These are phyloP conservation scores for Fusarium stilboides DNA, from an alignment of 2,329 filamentous ascomycete species.

Conservation along the genomic window DNA sequence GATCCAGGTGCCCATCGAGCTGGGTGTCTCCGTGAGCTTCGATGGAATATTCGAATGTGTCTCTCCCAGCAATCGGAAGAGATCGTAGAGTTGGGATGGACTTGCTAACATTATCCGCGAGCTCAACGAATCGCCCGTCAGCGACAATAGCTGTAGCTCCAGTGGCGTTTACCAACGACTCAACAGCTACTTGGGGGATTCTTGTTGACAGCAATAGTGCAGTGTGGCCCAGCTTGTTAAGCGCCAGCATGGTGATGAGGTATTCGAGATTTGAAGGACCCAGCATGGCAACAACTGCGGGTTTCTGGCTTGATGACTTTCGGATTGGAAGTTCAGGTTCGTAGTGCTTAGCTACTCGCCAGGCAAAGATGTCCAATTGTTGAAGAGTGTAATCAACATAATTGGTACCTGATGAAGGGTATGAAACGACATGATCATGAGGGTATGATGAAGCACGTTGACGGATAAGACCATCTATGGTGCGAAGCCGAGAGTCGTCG, in stretches of 20 bases:
- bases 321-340: background rate
- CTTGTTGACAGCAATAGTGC: conserved; percentile 46
- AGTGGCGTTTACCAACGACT: conserved; percentile 32
- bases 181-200: conserved; percentile 34
- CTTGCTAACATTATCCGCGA: conserved; percentile 28
- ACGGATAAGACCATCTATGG: background rate
- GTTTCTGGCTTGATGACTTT: conserved; percentile 5
- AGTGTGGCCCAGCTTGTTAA: conserved; percentile 69
- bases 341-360: conserved; percentile 7
- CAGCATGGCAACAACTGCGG: conserved; percentile 61
- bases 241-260: conserved; percentile 66
- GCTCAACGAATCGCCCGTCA: conserved; percentile 18
- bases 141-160: conserved; percentile 37
- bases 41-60: background rate
- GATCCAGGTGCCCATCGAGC: conserved; percentile 23
- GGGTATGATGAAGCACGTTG: background rate
- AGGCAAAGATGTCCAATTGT: conserved; percentile 6
- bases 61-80: background rate
- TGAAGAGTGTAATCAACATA: conserved; percentile 5
- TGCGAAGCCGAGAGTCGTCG: conserved; percentile 3
- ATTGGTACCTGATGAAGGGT: background rate
- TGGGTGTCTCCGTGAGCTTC: conserved; percentile 7
- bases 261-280: conserved; percentile 69
- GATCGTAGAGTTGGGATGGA: conserved; percentile 3
- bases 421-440: conserved; percentile 4